Percentiles rank a stretch among this genome's conserved stretches.
phyloP scores from a whole-genome alignment of 441 rosid species.

The Pelargonium cotyledonis region DNA sequence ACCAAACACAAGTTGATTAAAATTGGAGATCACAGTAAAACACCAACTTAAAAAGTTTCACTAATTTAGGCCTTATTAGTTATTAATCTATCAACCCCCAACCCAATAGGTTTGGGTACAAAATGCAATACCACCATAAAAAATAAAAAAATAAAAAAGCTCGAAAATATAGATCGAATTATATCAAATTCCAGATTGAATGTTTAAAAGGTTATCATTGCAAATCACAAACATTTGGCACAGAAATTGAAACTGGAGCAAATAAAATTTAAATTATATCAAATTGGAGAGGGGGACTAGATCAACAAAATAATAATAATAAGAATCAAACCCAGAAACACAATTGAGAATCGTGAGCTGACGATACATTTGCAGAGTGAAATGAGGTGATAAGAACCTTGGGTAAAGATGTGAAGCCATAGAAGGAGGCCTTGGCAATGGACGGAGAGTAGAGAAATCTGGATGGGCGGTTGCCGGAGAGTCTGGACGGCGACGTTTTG shows the following conservation, averaged over 20 bases:
- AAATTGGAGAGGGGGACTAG: neutral
- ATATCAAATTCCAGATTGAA: neutral
- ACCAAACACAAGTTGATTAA: neutral
- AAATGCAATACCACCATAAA: neutral
- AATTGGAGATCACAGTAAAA: neutral
- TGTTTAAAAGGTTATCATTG: neutral
- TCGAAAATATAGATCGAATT: neutral
- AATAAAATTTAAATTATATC: neutral
- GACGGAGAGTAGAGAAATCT: neutral
- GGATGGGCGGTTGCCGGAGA: neutral
- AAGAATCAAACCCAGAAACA: no score
- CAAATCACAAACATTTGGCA: neutral
- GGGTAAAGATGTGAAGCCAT: conserved; percentile 3
- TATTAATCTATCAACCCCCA: neutral
- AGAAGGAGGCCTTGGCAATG: neutral
- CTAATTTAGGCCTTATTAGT: neutral
- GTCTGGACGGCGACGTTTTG: neutral
- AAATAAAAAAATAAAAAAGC: no score
- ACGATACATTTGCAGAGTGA: neutral
- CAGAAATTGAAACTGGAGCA: neutral
- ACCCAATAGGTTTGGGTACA: no score
- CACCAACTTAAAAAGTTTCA: neutral
- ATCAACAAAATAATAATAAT: neutral
- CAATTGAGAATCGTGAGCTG: no score
- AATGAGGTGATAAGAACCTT: neutral